Evolutionary conservation across 257 asterid genomes (phyloP), one percentile per base, ranked within the genome.

Genomic region (Handroanthus guayacan): DNA sequence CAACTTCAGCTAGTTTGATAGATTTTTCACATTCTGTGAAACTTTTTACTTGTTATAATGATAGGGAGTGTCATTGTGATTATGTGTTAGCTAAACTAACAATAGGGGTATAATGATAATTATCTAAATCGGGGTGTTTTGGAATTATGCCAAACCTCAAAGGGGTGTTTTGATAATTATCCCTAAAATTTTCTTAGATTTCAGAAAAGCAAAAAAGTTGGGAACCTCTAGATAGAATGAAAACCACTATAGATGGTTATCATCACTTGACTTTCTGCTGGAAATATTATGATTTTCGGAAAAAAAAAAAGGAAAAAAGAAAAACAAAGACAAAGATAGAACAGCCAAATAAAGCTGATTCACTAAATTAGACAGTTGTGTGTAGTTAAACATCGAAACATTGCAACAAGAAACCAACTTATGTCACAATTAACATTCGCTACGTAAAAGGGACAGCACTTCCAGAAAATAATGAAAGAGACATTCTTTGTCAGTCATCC

Each of bases 401-500:
- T 31, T 55, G 68, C 66, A 64, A 39, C 20, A n/a, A 17, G 57
- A 44, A 62, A 67, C 63, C 55, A 45, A 79, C 87, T 61, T 57
- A 10, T 20, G 77, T 58, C 62, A 54, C 62, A 54, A 61, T 56
- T 63, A 18, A 25, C 45, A 62, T 25, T 2, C 17, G 9, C 60
- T 57, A 62, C 76, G 82, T 77, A 80, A 84, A 78, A 17, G 51
- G 34, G 65, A 54, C 41, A 60, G 9, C 69, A 57, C 78, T 70
- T 75, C 86, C 81, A 44, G 56, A 64, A 62, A 61, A 36, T 11
- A 75, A 63, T 5, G 13, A 67, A 17, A 47, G 50, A 77, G 20
- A 69, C 48, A 43, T 58, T 77, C 65, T 71, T 34, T 74, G 51
- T 90, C 82, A 87, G 61, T 83, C 95, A 57, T 93, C 96, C 50